Evolutionary conservation across 768 basidiomycete species (phyloP), one percentile per base, ranked within the genome.

Genomic region (Serendipita sp.): DNA sequence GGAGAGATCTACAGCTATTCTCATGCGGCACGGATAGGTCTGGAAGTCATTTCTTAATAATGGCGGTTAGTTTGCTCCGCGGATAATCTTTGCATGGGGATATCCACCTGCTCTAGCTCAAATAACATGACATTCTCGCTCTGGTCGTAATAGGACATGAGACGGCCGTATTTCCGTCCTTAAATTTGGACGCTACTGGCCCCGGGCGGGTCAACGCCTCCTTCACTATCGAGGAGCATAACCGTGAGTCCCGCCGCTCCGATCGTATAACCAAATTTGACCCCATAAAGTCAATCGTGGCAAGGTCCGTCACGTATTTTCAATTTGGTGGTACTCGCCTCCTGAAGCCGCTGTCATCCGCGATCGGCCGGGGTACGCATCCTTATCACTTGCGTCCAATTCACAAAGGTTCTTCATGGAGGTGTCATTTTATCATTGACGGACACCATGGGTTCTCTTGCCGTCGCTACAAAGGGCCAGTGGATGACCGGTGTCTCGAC

Each of bases 371-470:
- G 22, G n/a, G 30, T n/a, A 61, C 28, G 14, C 41, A 13, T 42
- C n/a, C 9, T 34, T n/a, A 63, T 63, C 60, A 28, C 14, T 31
- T 24, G 26, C 45, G 60, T 64, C 16, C 22, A n/a, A n/a, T n/a
- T 38, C 13, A 13, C 28, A 64, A 30, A 79, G 77, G 78, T 76
- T 71, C 85, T 85, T 24, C 89, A 92, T 67, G 90, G 90, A 17
- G 90, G 90, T 22, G 78, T 92, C 41, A 80, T 91, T 66, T 71
- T 88, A 69, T 88, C 89, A 7, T 74, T 92, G 31, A 90, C 90
- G 3, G 90, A 91, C 71, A 90, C 88, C 14, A 72, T 91, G 17
- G 89, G 90, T 2, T 90, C 89, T 0, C 79, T 91, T 17, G 88
- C 85, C n/a, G 81, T 92, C 26, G 86, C 88, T 1, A 80, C 83